These are phyloP conservation scores for Coriaria nepalensis DNA, from an alignment of 306 rosid genomes.

Conservation along the genomic window DNA sequence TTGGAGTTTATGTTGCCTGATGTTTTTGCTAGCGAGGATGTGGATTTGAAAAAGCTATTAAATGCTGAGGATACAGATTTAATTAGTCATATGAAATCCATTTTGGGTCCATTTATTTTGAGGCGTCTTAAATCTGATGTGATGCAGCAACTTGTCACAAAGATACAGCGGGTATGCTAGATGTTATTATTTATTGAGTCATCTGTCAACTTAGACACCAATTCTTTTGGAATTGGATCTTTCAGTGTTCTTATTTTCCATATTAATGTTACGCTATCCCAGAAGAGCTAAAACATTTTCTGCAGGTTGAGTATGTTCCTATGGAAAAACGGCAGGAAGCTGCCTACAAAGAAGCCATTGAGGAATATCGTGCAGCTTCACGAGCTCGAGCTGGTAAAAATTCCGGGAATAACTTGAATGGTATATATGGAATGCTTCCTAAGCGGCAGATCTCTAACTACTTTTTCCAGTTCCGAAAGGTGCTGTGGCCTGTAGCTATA, in stretches of 20 bases:
- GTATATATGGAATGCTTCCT: constrained; percentile 40
- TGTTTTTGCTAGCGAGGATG: constrained; percentile 73
- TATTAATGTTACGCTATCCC: constrained; percentile 1
- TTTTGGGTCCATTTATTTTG: constrained; percentile 89
- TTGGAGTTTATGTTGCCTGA: constrained; percentile 98
- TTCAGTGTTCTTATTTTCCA: constrained; percentile 6
- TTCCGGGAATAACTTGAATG: constrained; percentile 27
- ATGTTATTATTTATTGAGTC: neutral
- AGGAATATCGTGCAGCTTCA: constrained; percentile 77
- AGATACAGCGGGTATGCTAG: constrained; percentile 54
- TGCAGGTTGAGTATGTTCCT: constrained; percentile 73
- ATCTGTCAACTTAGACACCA: constrained; percentile 10
- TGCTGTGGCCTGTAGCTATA: constrained; percentile 8
- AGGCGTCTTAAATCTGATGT: constrained; percentile 93
- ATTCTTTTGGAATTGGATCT: constrained; percentile 2
- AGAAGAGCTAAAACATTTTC: constrained; percentile 14
- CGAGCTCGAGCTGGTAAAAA: constrained; percentile 53
- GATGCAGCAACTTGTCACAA: constrained; percentile 95
- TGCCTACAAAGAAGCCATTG: constrained; percentile 83
- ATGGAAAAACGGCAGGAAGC: constrained; percentile 73
- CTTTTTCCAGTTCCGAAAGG: constrained; percentile 98
- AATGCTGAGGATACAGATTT: constrained; percentile 66
- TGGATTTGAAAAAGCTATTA: constrained; percentile 80
- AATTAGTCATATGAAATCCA: constrained; percentile 81
- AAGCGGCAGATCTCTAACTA: constrained; percentile 81